These are phyloP conservation scores for Dactylonectria macrodidyma DNA, from an alignment of 2,329 filamentous ascomycete genomes.

Conservation along the genomic window DNA sequence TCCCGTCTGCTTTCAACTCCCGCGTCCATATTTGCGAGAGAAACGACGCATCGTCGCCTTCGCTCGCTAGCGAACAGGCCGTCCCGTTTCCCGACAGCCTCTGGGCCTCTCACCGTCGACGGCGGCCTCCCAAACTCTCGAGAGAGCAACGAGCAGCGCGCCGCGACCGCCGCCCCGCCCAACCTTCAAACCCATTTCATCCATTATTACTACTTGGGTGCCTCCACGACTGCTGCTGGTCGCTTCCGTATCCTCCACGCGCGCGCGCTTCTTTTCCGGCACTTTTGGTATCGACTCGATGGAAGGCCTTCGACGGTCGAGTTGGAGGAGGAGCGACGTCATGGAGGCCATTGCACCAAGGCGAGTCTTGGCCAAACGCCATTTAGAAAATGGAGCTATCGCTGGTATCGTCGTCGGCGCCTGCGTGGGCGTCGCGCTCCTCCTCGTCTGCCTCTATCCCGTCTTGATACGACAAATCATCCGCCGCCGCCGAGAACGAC, in stretches of 20 bases:
- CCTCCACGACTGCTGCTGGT: slow-evolving; percentile 40
- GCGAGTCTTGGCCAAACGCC: slow-evolving; percentile 45
- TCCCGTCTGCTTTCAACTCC: slow-evolving; percentile 28
- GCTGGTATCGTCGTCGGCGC: slow-evolving; percentile 57
- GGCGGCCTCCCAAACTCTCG: slow-evolving; percentile 46
- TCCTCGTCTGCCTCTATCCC: slow-evolving; percentile 58
- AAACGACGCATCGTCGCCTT: slow-evolving; percentile 36
- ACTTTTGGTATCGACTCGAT: slow-evolving; percentile 36
- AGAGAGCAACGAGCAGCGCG: slow-evolving; percentile 2
- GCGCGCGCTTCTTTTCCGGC: slow-evolving; percentile 21
- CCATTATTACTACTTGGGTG: slow-evolving; percentile 32
- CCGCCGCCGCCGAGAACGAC: slow-evolving; percentile 44
- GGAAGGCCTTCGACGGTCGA: slow-evolving; percentile 40
- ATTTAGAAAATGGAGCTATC: slow-evolving; percentile 53
- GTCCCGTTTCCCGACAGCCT: slow-evolving; percentile 31
- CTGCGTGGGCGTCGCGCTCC: slow-evolving; percentile 51
- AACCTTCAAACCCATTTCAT: slow-evolving; percentile 31
- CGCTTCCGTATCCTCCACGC: slow-evolving; percentile 27
- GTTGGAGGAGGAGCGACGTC: slow-evolving; percentile 42
- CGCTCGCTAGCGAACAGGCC: slow-evolving; percentile 36
- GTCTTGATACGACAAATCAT: slow-evolving; percentile 54
- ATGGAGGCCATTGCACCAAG: slow-evolving; percentile 41
- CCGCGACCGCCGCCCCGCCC: slow-evolving; percentile 41
- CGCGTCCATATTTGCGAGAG: slow-evolving; percentile 21
- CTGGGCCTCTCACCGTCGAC: slow-evolving; percentile 29